These are phyloP conservation scores for Tetragonia tetragonoides DNA, from an alignment of 148 eudicot species.

Conservation along the genomic window DNA sequence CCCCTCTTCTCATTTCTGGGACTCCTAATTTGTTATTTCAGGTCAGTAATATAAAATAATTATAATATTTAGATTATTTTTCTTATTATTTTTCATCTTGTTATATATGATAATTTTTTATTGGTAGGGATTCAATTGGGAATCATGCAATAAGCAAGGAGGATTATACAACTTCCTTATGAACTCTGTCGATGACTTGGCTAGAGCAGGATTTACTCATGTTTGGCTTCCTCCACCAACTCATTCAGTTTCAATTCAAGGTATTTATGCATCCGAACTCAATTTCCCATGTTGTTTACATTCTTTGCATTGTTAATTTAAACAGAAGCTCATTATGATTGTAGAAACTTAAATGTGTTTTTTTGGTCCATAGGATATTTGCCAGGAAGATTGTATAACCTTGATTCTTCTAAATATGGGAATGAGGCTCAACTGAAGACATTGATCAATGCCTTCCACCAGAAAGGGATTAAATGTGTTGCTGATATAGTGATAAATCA, in stretches of 20 bases:
- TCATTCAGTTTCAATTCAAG: slow-evolving; percentile 55
- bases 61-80: not conserved
- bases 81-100: not conserved
- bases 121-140: slow-evolving; percentile 65
- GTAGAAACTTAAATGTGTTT: not conserved
- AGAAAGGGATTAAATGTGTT: slow-evolving; percentile 47
- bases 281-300: too few relatives aligned
- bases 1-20: not conserved
- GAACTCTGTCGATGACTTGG: slow-evolving; percentile 36
- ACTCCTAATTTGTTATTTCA: not conserved
- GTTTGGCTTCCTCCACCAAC: slow-evolving; percentile 72
- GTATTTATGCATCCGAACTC: slow-evolving; percentile 12
- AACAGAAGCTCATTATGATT: too few relatives aligned
- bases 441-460: slow-evolving; percentile 39
- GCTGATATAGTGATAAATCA: slow-evolving; percentile 64
- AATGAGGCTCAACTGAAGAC: slow-evolving; percentile 33
- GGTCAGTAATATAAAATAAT: not conserved
- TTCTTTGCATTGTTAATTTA: too few relatives aligned
- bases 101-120: not conserved
- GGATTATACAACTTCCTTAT: slow-evolving; percentile 58
- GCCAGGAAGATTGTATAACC: slow-evolving; percentile 63
- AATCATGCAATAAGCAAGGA: slow-evolving; percentile 48
- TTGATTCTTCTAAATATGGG: slow-evolving; percentile 51
- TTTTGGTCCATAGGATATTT: slow-evolving; percentile 39
- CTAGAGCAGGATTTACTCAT: slow-evolving; percentile 60